These are phyloP conservation scores for Leccinum longicurvipes DNA, from an alignment of 768 basidiomycete species.

Conservation along the genomic window DNA sequence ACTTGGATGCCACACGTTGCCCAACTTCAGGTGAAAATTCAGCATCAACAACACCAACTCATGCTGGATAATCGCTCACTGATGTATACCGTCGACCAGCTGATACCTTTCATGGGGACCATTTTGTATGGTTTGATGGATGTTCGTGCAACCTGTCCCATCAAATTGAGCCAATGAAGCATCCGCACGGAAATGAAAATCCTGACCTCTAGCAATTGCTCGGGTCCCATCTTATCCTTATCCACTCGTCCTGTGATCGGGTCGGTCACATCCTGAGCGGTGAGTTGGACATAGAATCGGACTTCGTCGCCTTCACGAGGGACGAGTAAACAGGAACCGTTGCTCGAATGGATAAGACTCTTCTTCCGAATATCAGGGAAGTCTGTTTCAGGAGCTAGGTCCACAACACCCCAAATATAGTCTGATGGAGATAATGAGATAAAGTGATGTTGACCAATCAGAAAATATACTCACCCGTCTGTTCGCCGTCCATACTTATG, in stretches of 20 bases:
- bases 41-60: neutral
- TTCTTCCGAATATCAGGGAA: conserved; percentile 53
- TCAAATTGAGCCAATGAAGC: neutral
- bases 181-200: neutral
- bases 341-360: conserved; percentile 47
- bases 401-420: conserved; percentile 43
- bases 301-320: conserved; percentile 48
- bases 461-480: conserved; percentile 35
- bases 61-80: conserved; percentile 28
- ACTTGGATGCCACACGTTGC: conserved; percentile 53
- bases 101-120: conserved; percentile 30
- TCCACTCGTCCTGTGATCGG: conserved; percentile 40
- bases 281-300: conserved; percentile 51
- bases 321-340: conserved; percentile 48
- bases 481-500: conserved; percentile 75
- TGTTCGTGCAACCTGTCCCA: conserved; percentile 36
- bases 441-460: neutral
- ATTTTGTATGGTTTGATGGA: conserved; percentile 41
- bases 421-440: conserved; percentile 23
- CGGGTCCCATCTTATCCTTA: conserved; percentile 35
- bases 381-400: conserved; percentile 46
- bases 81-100: conserved; percentile 52
- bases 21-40: conserved; percentile 37
- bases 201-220: conserved; percentile 38
- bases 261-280: conserved; percentile 37